Conservation (phyloP, 2,329 filamentous ascomycete species). For the Diaporthe sp. region DNA sequence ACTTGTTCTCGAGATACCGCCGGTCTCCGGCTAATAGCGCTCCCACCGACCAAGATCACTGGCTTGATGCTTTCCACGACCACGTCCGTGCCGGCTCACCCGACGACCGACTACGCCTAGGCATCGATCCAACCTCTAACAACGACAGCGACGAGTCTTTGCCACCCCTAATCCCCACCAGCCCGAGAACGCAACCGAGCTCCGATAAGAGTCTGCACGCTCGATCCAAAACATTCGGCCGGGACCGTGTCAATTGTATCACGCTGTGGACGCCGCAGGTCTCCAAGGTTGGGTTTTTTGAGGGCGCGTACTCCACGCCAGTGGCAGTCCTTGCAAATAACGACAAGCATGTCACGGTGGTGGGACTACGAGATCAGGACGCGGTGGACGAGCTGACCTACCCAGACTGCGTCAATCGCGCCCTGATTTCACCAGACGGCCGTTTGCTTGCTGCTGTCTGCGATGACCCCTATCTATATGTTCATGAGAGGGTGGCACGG, state of each 20-base stretch:
- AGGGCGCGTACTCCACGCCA: constrained; percentile 60
- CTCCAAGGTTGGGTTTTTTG: constrained; percentile 45
- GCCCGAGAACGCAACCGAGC: constrained; percentile 40
- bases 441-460: constrained; percentile 84
- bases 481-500: constrained; percentile 73
- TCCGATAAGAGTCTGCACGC: constrained; percentile 60
- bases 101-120: constrained; percentile 34
- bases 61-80: constrained; percentile 46
- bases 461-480: constrained; percentile 87
- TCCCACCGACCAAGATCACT: constrained; percentile 15
- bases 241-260: constrained; percentile 75
- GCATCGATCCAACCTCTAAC: constrained; percentile 39
- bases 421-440: constrained; percentile 92
- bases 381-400: constrained; percentile 79
- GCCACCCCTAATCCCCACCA: constrained; percentile 43
- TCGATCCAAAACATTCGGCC: constrained; percentile 67
- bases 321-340: constrained; percentile 90
- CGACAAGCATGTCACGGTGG: constrained; percentile 88
- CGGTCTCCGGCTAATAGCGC: constrained; percentile 17
- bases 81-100: constrained; percentile 20
- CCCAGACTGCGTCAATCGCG: constrained; percentile 91
- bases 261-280: constrained; percentile 71
- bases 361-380: constrained; percentile 76
- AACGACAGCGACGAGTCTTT: constrained; percentile 46
- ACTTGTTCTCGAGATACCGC: constrained; percentile 45